These are phyloP conservation scores for Vigna trinervia DNA, from an alignment of 306 rosid genomes.

Conservation along the genomic window DNA sequence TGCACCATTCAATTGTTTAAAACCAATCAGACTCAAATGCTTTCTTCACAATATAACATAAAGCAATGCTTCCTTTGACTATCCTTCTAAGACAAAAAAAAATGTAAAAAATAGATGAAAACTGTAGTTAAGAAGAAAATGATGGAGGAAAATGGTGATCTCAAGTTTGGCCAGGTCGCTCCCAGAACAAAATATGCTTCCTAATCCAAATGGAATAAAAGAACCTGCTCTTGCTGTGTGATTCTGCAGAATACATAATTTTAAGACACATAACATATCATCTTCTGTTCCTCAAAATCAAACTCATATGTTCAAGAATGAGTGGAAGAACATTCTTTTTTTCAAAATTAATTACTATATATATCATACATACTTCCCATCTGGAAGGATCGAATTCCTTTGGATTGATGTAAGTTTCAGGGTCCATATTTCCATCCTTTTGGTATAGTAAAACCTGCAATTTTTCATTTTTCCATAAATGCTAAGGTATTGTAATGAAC, in stretches of 20 bases:
- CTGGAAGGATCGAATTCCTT: slow-evolving; percentile 63
- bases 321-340: not conserved
- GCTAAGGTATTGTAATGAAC: not conserved
- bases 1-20: slow-evolving; percentile 22
- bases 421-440: slow-evolving; percentile 83
- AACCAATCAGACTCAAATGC: not conserved
- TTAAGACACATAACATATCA: slow-evolving; percentile 11
- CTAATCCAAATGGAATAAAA: slow-evolving; percentile 70
- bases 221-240: slow-evolving; percentile 57
- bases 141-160: slow-evolving; percentile 66
- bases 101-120: not conserved
- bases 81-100: no score
- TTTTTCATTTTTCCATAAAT: not conserved
- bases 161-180: slow-evolving; percentile 65
- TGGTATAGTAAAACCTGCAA: slow-evolving; percentile 66
- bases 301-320: not conserved
- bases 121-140: slow-evolving; percentile 68
- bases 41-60: no score
- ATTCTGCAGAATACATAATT: slow-evolving; percentile 47
- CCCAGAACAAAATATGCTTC: slow-evolving; percentile 69
- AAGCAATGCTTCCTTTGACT: no score
- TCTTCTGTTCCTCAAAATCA: slow-evolving; percentile 27
- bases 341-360: not conserved
- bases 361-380: slow-evolving; percentile 59
- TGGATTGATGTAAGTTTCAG: slow-evolving; percentile 61